Conservation (phyloP, 2,329 filamentous ascomycete genomes). For the Microthyrium microscopicum region DNA sequence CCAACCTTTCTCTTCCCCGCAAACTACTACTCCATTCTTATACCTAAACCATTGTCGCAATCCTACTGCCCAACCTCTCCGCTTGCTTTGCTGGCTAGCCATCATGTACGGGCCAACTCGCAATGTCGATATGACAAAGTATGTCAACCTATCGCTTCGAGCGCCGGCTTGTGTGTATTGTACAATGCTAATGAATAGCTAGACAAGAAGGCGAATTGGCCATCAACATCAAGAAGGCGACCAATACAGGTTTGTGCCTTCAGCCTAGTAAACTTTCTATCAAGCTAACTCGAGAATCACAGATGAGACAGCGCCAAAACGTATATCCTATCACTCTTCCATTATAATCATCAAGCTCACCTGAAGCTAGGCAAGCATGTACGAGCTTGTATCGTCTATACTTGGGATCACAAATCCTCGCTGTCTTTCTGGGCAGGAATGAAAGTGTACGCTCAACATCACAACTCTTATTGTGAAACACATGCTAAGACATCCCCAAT, state of each 20-base stretch:
- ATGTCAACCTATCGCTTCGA: conserved; percentile 12
- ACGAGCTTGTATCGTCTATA: conserved; percentile 93
- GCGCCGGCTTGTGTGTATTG: background rate
- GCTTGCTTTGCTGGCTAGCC: background rate
- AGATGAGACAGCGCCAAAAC: conserved; percentile 52
- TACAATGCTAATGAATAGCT: background rate
- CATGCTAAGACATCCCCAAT: conserved; percentile 3
- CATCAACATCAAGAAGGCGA: conserved; percentile 52
- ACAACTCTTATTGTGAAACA: background rate
- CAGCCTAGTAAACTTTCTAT: conserved; percentile 9
- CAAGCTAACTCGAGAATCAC: conserved; percentile 11
- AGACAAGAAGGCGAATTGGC: conserved; percentile 47
- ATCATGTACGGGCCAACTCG: conserved; percentile 27
- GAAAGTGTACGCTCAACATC: conserved; percentile 58
- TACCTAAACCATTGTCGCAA: background rate
- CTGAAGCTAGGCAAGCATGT: conserved; percentile 63
- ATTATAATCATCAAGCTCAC: conserved; percentile 16
- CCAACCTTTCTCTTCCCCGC: background rate
- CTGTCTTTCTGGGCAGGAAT: conserved; percentile 93
- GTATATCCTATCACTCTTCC: conserved; percentile 22
- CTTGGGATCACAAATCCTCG: conserved; percentile 96
- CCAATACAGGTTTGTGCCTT: conserved; percentile 35
- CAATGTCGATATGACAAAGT: conserved; percentile 48
- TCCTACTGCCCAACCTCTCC: background rate
- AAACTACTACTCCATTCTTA: background rate